Conservation (phyloP, 75 land plant species). For the Isoetes taiwanensis region DNA sequence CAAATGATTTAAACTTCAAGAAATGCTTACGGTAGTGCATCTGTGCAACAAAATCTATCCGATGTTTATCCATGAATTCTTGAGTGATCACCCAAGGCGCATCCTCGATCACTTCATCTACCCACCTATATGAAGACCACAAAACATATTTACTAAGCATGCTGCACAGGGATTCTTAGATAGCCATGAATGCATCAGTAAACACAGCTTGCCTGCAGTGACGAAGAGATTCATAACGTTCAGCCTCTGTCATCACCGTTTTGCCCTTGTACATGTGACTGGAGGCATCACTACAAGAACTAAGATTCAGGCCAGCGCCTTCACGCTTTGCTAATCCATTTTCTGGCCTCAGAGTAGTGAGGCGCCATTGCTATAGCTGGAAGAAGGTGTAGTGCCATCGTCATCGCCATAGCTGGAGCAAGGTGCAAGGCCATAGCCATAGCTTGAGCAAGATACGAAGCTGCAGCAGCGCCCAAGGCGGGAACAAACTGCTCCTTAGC, state of each 20-base stretch:
- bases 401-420: no score
- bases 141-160: background rate
- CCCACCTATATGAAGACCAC: constrained; percentile 46
- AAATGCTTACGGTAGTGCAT: constrained; percentile 63
- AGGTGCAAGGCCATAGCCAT: no score
- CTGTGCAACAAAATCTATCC: constrained; percentile 81
- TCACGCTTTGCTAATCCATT: no score
- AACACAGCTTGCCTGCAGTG: constrained; percentile 72
- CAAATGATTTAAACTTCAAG: no score
- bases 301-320: no score
- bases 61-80: constrained; percentile 69
- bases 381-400: no score
- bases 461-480: no score
- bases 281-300: constrained; percentile 78
- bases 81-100: constrained; percentile 70
- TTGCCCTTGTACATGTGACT: constrained; percentile 78
- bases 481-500: no score
- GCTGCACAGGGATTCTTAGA: background rate
- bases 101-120: constrained; percentile 77
- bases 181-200: no score
- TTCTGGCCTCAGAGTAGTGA: no score
- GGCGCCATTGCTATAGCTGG: no score
- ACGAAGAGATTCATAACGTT: constrained; percentile 87
- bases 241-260: constrained; percentile 73
- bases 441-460: no score